A percentile compares a stretch with the other conserved stretches of the same genome.
Conservation (phyloP, 106 monocot genomes). For the Allium cepa region DNA sequence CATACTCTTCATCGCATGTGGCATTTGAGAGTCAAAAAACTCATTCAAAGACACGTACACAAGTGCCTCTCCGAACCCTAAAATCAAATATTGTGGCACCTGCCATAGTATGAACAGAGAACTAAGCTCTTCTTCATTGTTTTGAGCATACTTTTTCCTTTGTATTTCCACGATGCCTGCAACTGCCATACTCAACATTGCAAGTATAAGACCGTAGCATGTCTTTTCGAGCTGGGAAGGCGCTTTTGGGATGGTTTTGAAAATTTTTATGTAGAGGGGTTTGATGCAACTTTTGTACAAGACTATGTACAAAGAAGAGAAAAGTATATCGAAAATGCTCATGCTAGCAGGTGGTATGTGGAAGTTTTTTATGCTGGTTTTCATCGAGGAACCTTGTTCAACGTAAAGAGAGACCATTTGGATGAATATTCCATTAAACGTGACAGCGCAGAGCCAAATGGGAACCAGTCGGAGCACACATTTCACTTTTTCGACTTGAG, state of each 20-base stretch:
- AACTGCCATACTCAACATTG: neutral
- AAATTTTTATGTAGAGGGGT: neutral
- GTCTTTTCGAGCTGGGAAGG: neutral
- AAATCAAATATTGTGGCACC: constrained; percentile 3
- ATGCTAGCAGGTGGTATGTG: constrained; percentile 4
- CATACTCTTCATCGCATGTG: constrained; percentile 6
- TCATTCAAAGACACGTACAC: neutral
- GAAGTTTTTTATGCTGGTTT: neutral
- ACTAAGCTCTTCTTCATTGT: neutral
- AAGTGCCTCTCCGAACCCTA: constrained; percentile 8
- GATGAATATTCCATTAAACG: constrained; percentile 1
- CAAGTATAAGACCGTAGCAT: neutral
- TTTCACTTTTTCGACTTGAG: constrained; percentile 16
- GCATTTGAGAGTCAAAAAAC: constrained; percentile 7
- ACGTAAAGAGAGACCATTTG: constrained; percentile 16
- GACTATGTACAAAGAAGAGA: neutral
- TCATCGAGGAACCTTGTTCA: constrained; percentile 8
- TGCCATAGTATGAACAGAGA: constrained; percentile 11
- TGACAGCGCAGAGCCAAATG: constrained; percentile 12
- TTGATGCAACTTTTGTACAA: neutral
- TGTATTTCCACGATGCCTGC: constrained; percentile 5
- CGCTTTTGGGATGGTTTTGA: neutral
- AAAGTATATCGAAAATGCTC: constrained; percentile 3
- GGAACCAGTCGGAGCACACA: constrained; percentile 12
- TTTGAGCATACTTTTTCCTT: neutral